Evolutionary conservation across 176 grass and related monocot genomes (phyloP).

Genomic region (Hsuehochloa calcarea): DNA sequence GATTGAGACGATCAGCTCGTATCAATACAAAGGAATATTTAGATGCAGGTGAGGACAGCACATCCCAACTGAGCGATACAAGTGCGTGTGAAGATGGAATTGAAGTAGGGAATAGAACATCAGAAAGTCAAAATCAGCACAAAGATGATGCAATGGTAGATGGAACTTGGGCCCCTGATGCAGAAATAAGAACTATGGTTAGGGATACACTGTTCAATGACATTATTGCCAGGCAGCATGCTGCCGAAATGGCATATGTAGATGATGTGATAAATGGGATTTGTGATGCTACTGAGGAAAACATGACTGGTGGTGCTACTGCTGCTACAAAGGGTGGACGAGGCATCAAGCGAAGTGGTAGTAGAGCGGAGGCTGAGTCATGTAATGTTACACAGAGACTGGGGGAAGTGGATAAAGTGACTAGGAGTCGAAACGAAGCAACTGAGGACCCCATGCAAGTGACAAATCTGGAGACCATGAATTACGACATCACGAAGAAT

Average conservation of each 20-base stretch:
- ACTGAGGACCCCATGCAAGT: background rate
- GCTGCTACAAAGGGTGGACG: conserved; percentile 5
- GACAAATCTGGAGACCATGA: background rate
- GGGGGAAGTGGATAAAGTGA: background rate
- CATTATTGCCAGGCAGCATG: conserved; percentile 39
- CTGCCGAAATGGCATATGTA: conserved; percentile 45
- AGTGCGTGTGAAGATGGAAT: conserved; percentile 27
- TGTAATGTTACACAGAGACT: background rate
- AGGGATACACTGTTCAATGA: conserved; percentile 59
- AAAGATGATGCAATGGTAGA: conserved; percentile 11
- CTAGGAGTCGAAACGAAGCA: background rate
- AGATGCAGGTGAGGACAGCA: conserved; percentile 13
- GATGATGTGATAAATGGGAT: conserved; percentile 55
- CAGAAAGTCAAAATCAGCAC: background rate
- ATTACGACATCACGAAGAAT: background rate
- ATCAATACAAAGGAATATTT: conserved; percentile 33
- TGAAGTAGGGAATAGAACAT: conserved; percentile 19
- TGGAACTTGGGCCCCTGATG: conserved; percentile 39
- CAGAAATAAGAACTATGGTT: conserved; percentile 58
- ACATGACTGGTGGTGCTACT: background rate
- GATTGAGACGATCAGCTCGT: conserved; percentile 27
- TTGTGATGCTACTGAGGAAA: conserved; percentile 12
- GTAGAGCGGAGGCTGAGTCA: conserved; percentile 10
- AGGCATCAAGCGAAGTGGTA: conserved; percentile 26
- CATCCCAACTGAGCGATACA: conserved; percentile 10